A percentile compares a stretch with the other conserved stretches of the same genome.
These are phyloP conservation scores for Chimonanthus salicifolius DNA, from an alignment of 164 flowering plant genomes.

Conservation along the genomic window DNA sequence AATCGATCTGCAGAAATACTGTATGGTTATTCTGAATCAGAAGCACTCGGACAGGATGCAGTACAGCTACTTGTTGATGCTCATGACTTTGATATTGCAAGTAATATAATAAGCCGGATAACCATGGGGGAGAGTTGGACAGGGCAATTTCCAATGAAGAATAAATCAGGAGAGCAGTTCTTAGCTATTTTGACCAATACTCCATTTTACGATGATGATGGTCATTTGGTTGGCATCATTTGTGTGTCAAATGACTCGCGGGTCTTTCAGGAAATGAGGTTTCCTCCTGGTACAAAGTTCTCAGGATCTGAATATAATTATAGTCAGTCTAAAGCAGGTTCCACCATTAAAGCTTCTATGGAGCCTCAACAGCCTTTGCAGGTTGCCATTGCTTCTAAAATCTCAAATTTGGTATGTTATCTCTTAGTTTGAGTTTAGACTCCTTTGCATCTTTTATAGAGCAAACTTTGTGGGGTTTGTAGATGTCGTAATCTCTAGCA, in stretches of 20 bases:
- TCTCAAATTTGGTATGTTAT: slow-evolving; percentile 72
- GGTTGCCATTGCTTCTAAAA: slow-evolving; percentile 78
- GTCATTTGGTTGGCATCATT: slow-evolving; percentile 67
- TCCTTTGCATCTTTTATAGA: not conserved
- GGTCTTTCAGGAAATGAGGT: slow-evolving; percentile 40
- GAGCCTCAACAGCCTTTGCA: slow-evolving; percentile 84
- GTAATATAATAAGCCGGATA: slow-evolving; percentile 42
- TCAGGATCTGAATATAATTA: slow-evolving; percentile 33
- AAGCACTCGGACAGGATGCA: slow-evolving; percentile 69
- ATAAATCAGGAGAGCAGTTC: slow-evolving; percentile 61
- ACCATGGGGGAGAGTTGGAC: slow-evolving; percentile 76
- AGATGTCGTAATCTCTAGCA: too few relatives aligned
- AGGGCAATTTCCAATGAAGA: slow-evolving; percentile 75
- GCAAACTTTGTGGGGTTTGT: not conserved
- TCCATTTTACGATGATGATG: slow-evolving; percentile 82
- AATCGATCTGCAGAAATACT: slow-evolving; percentile 69
- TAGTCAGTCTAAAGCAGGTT: slow-evolving; percentile 31
- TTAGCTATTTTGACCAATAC: slow-evolving; percentile 53
- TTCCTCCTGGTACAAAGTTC: slow-evolving; percentile 19
- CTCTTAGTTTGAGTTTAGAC: not conserved
- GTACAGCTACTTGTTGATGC: slow-evolving; percentile 56
- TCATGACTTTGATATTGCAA: slow-evolving; percentile 36
- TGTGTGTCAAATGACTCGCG: slow-evolving; percentile 73
- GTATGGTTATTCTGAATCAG: slow-evolving; percentile 80
- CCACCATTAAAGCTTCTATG: slow-evolving; percentile 47